Base-by-base conservation (phyloP, 164 flowering plant genomes). In the Annona squamosa region DNA sequence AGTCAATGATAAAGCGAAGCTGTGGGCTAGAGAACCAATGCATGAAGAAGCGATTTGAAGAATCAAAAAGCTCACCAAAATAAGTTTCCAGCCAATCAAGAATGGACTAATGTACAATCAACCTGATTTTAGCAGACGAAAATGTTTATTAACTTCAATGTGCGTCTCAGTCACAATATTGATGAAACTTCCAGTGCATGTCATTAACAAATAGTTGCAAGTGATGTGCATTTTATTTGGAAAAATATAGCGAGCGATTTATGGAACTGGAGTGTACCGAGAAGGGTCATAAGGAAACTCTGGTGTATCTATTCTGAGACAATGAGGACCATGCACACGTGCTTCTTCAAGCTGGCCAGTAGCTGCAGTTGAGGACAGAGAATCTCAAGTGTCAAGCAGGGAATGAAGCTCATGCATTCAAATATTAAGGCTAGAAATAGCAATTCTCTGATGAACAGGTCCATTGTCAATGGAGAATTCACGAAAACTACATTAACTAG, bases 301-400 rank as follows among this genome's bases (percentile, higher is more conserved):
- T 74, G 87, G 91, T 84, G 81, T 79, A 65, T 87, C 90, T 52
- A 74, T 88, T 79, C 86, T 76, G 16, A 93, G 87, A 73, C 90
- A 85, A 16, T 84, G 85, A 63, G 89, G 85, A 46, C 70, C 79
- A 64, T 74, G 46, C 10, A 80, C 88, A 47, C 43, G 69, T 44
- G 61, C 26, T 19, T 75, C 47, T 5, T 85, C 87, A 37, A 75
- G 61, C 19, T 84, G 87, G 18, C 75, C 83, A 73, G 75, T 79
- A 63, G 82, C 93, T 84, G 81, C 19, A 73, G 76, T 67, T 68
- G 18, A 76, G 66, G 67, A 13, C 68, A 41, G 46, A 59, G 17
- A 46, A n/a, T 44, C 59, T 66, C 12, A 18, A 46, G 3, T 46
- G 69, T 45, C 70, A 9, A 71, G 57, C 10, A 10, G 19, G 65